Percentiles rank a stretch among this genome's conserved stretches.
Conservation (phyloP, 768 basidiomycete genomes). For the Tulasnella sp. region DNA sequence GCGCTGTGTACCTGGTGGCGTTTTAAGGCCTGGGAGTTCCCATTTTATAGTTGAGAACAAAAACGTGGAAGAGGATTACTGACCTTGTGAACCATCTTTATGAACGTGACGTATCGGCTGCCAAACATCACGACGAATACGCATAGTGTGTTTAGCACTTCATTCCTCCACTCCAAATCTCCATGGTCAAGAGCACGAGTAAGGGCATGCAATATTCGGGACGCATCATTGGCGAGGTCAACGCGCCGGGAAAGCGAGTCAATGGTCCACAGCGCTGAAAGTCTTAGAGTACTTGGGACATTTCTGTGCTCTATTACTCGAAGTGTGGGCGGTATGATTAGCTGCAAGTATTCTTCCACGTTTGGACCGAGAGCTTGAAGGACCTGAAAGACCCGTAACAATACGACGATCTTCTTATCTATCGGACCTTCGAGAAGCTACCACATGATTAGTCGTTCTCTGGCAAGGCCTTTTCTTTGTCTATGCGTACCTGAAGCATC, state of each 20-base stretch:
- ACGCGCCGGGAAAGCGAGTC: constrained; percentile 83
- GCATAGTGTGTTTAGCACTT: constrained; percentile 88
- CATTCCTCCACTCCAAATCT: constrained; percentile 59
- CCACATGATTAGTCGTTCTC: not conserved
- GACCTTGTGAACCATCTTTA: constrained; percentile 94
- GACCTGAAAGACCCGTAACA: constrained; percentile 88
- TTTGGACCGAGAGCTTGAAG: constrained; percentile 92
- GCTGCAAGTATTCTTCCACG: constrained; percentile 94
- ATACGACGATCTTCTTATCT: constrained; percentile 64
- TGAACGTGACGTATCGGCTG: constrained; percentile 93
- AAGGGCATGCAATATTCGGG: constrained; percentile 90
- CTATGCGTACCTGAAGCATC: constrained; percentile 52
- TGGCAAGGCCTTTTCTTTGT: not conserved
- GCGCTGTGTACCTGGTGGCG: constrained; percentile 67
- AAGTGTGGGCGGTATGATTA: constrained; percentile 91
- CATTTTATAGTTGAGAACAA: not conserved
- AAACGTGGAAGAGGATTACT: too few relatives aligned
- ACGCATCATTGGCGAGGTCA: constrained; percentile 96
- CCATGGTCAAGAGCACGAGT: constrained; percentile 68
- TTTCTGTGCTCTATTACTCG: constrained; percentile 79
- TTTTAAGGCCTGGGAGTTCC: constrained; percentile 47
- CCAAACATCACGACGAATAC: constrained; percentile 88
- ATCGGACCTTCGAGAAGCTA: constrained; percentile 73
- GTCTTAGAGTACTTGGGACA: constrained; percentile 60
- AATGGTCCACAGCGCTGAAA: constrained; percentile 82